These are phyloP conservation scores for Acanthamoeba sp. DNA, from an alignment of 208 protist species.

Conservation along the genomic window DNA sequence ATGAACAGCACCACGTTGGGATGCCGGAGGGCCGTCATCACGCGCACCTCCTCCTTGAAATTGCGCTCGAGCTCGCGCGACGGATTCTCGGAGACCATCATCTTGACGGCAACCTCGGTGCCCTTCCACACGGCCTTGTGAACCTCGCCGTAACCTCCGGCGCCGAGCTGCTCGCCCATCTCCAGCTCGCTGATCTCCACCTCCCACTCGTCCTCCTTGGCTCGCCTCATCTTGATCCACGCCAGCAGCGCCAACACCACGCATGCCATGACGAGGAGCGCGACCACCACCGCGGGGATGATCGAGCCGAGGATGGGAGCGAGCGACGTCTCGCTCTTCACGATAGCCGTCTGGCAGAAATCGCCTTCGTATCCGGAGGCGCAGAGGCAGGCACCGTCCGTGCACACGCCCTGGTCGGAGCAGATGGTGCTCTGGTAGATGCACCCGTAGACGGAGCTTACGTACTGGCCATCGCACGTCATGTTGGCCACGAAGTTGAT, in stretches of 20 bases:
- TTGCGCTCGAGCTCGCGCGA: constrained; percentile 18
- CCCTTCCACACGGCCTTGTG: constrained; percentile 68
- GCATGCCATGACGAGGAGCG: neutral
- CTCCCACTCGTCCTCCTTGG: constrained; percentile 46
- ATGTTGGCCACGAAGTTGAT: neutral
- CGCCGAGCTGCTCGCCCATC: constrained; percentile 53
- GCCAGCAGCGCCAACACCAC: neutral
- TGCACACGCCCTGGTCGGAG: constrained; percentile 22
- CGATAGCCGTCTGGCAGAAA: neutral
- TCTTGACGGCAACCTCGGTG: constrained; percentile 70
- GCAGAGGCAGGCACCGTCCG: neutral
- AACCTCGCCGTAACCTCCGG: constrained; percentile 53
- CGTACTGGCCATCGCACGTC: neutral
- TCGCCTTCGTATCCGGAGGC: neutral
- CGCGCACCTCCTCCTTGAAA: constrained; percentile 66
- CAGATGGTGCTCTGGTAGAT: constrained; percentile 40
- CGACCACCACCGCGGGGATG: constrained; percentile 1
- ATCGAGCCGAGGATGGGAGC: constrained; percentile 16
- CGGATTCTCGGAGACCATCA: constrained; percentile 31
- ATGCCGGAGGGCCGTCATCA: constrained; percentile 29
- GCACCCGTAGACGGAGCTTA: constrained; percentile 30
- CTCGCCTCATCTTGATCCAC: neutral
- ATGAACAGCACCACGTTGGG: constrained; percentile 17
- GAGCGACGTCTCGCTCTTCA: neutral
- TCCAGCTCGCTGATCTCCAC: constrained; percentile 57